These are phyloP conservation scores for Globisporangium apiculatum DNA, from an alignment of 352 stramenopile species.

Conservation along the genomic window DNA sequence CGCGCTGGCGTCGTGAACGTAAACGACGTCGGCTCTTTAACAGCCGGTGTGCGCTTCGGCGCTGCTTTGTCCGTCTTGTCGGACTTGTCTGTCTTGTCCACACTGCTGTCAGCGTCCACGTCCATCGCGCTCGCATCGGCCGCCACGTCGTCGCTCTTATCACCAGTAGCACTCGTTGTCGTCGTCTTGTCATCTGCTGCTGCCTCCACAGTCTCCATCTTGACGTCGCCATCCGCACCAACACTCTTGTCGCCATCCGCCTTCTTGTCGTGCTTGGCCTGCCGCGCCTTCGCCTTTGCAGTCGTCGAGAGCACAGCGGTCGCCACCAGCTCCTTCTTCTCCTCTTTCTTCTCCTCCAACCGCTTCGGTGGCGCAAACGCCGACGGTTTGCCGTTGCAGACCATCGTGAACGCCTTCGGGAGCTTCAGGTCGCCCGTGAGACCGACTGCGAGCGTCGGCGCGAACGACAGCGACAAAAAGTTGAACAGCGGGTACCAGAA, in stretches of 20 bases:
- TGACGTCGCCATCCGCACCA: constrained; percentile 31
- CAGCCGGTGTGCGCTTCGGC: constrained; percentile 32
- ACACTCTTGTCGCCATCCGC: constrained; percentile 34
- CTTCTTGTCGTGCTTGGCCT: constrained; percentile 90
- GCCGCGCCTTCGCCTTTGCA: constrained; percentile 92
- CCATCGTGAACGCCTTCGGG: constrained; percentile 91
- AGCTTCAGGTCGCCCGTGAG: constrained; percentile 98
- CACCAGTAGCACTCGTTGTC: too few relatives aligned
- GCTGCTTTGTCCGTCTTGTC: constrained; percentile 27
- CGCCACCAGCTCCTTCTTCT: constrained; percentile 97
- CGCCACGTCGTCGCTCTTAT: constrained; percentile 24
- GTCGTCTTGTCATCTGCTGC: constrained; percentile 32
- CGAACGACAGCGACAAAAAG: constrained; percentile 96
- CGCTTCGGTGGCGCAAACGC: constrained; percentile 97
- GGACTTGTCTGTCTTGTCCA: constrained; percentile 25
- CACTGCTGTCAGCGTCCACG: constrained; percentile 45
- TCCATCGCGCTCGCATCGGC: constrained; percentile 52
- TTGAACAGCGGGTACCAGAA: constrained; percentile 99
- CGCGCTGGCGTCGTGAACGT: constrained; percentile 91
- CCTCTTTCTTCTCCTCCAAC: constrained; percentile 98
- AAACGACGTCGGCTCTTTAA: constrained; percentile 92
- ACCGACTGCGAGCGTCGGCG: constrained; percentile 94
- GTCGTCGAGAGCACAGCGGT: constrained; percentile 97
- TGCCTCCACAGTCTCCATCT: constrained; percentile 25
- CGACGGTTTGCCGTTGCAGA: constrained; percentile 93